Conservation (phyloP, 2,329 filamentous ascomycete genomes). For the Fusarium begoniae region DNA sequence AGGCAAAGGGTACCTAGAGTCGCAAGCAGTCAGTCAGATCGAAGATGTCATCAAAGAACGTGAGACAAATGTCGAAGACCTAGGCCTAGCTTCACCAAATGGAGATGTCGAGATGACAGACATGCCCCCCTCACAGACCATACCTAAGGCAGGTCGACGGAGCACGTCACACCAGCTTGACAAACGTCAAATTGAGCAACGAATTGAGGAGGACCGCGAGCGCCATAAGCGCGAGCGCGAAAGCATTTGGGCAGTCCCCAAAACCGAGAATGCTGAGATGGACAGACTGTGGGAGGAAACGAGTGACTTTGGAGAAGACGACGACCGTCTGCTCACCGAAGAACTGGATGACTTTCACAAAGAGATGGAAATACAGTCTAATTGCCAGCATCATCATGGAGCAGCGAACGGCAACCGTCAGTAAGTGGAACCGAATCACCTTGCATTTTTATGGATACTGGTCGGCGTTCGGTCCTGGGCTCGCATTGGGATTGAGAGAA, state of each 20-base stretch:
- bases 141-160: conserved; percentile 48
- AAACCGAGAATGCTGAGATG: conserved; percentile 72
- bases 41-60: conserved; percentile 85
- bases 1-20: conserved; percentile 75
- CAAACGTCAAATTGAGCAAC: conserved; percentile 90
- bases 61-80: conserved; percentile 70
- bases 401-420: conserved; percentile 45
- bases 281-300: conserved; percentile 86
- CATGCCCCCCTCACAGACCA: conserved; percentile 53
- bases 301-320: conserved; percentile 88
- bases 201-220: conserved; percentile 96
- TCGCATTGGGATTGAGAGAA: conserved; percentile 27
- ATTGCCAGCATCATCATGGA: conserved; percentile 51
- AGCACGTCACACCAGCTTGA: conserved; percentile 64
- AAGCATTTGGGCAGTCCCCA: conserved; percentile 88
- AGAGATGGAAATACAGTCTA: conserved; percentile 51
- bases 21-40: conserved; percentile 79
- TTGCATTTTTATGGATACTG: conserved; percentile 14
- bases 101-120: conserved; percentile 53
- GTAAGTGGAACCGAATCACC: conserved; percentile 19
- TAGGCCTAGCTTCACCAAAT: conserved; percentile 61
- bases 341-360: conserved; percentile 65
- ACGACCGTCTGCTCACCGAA: conserved; percentile 79
- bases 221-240: conserved; percentile 91
- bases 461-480: conserved; percentile 43